Percentiles rank a stretch among this genome's conserved stretches.
Conservation (phyloP, 352 stramenopile genomes). For the Phytopythium vexans region DNA sequence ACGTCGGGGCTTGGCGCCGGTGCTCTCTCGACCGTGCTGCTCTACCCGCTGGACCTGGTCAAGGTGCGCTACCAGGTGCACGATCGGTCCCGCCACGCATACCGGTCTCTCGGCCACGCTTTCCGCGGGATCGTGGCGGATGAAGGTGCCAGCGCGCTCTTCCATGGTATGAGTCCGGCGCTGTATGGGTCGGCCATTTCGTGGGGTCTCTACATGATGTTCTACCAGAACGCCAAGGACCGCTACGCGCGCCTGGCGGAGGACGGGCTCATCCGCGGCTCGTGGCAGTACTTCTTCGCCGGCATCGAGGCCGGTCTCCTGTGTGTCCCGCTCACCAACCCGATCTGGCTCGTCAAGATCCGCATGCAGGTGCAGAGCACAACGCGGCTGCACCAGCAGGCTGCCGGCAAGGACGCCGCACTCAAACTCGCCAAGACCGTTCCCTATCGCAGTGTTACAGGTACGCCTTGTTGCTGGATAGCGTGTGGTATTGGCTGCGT, state of each 20-base stretch:
- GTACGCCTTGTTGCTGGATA: conserved; percentile 11
- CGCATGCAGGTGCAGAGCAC: conserved; percentile 92
- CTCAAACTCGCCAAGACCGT: conserved; percentile 51
- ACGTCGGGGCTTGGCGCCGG: conserved; percentile 69
- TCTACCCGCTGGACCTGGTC: conserved; percentile 97
- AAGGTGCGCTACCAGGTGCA: conserved; percentile 98
- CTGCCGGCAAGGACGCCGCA: conserved; percentile 46
- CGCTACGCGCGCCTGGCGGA: conserved; percentile 71
- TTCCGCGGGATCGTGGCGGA: conserved; percentile 78
- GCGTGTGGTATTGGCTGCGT: too few relatives aligned
- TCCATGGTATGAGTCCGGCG: conserved; percentile 94
- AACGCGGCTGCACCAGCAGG: conserved; percentile 36
- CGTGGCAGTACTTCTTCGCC: conserved; percentile 82
- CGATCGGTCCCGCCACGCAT: conserved; percentile 71
- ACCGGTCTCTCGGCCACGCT: conserved; percentile 65
- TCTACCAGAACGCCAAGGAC: conserved; percentile 96
- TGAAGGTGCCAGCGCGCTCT: conserved; percentile 88
- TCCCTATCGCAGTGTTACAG: conserved; percentile 65
- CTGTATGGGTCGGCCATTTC: conserved; percentile 93
- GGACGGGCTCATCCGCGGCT: conserved; percentile 66
- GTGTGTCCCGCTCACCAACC: conserved; percentile 97
- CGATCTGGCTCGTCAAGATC: conserved; percentile 98
- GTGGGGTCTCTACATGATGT: conserved; percentile 98
- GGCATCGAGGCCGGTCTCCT: conserved; percentile 79
- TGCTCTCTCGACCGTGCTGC: conserved; percentile 71